These are phyloP conservation scores for Colletotrichum liaoningense DNA, from an alignment of 2,329 filamentous ascomycete species.

Conservation along the genomic window DNA sequence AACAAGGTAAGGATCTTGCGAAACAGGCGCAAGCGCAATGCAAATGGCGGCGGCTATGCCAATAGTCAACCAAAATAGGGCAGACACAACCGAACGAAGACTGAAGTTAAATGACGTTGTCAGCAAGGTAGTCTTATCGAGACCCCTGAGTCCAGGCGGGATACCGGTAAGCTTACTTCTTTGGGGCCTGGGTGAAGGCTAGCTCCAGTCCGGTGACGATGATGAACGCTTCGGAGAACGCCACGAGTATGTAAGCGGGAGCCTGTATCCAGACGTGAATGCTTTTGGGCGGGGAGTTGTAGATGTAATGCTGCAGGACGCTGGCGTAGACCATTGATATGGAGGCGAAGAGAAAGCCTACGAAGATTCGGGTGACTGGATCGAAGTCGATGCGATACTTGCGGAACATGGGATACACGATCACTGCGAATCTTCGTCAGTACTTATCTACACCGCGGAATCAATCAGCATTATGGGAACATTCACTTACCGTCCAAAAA, in stretches of 20 bases:
- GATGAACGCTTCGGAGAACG: slow-evolving; percentile 70
- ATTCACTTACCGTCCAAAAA: slow-evolving; percentile 43
- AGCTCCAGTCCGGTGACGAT: slow-evolving; percentile 78
- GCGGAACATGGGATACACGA: slow-evolving; percentile 38
- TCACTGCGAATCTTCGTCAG: too few species aligned
- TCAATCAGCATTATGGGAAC: too few species aligned
- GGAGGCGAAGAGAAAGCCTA: slow-evolving; percentile 40
- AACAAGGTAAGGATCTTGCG: slow-evolving; percentile 72
- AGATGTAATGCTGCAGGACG: slow-evolving; percentile 39
- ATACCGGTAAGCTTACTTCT: slow-evolving; percentile 39
- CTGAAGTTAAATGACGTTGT: not conserved
- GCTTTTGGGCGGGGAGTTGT: slow-evolving; percentile 40
- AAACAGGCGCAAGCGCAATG: slow-evolving; percentile 69
- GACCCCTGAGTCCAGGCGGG: not conserved
- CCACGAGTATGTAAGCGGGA: slow-evolving; percentile 68
- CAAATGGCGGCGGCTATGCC: slow-evolving; percentile 56
- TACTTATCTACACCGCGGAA: too few species aligned
- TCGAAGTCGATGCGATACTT: slow-evolving; percentile 39
- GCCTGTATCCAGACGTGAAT: slow-evolving; percentile 66
- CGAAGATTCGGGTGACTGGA: slow-evolving; percentile 38
- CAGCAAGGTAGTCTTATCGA: not conserved
- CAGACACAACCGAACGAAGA: slow-evolving; percentile 29
- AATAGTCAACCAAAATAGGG: slow-evolving; percentile 61
- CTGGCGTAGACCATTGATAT: slow-evolving; percentile 40
- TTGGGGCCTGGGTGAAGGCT: slow-evolving; percentile 77